Base-by-base conservation (phyloP, 257 asterid genomes). In the Echites panduratus region DNA sequence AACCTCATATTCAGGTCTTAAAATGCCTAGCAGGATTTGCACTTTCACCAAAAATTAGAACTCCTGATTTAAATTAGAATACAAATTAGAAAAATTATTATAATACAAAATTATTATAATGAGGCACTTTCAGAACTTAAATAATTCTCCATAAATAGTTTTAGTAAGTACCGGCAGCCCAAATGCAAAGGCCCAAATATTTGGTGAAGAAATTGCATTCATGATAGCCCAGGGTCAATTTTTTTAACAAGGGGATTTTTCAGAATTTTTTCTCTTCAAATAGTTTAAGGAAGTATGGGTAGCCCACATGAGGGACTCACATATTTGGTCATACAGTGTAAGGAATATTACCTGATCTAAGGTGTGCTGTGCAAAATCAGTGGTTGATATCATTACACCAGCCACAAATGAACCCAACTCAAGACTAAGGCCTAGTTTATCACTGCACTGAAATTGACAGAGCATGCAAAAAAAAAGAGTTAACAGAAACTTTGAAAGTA, bases 391-490 rank as follows among this genome's bases (percentile, higher is more conserved):
- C 98, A 92, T 92, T 75, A 92, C 90, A 52, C 98, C 98, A 78
- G 98, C 98, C 32, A 82, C 94, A 80, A 92, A 92, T 59, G 97
- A 90, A 75, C 98, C 98, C 87, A 92, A 77, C 77, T 92, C 98
- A 58, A 92, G 97, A 85, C 98, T 92, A 53, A 92, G 96, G 48
- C 98, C 98, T 73, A 92, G 87, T 86, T 92, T 92, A 80, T 92
- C 98, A 79, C 98, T 92, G 96, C 96, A 90, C 98, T 92, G 96
- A 82, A 89, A 65, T 73, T 71, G 64, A 53, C 80, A 75, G 56
- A 73, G 74, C 54, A 63, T 61, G 29, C 73, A 58, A n/a, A 77
- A 63, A 73, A 52, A 52, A 74, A 73, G 17, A 52, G 26, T 52
- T 52, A 68, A 62, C 32, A 61, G 66, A 26, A 61, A 72, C 26